Evolutionary conservation across 345 rosid genomes (phyloP).

Genomic region (Euphorbia pulcherrima): DNA sequence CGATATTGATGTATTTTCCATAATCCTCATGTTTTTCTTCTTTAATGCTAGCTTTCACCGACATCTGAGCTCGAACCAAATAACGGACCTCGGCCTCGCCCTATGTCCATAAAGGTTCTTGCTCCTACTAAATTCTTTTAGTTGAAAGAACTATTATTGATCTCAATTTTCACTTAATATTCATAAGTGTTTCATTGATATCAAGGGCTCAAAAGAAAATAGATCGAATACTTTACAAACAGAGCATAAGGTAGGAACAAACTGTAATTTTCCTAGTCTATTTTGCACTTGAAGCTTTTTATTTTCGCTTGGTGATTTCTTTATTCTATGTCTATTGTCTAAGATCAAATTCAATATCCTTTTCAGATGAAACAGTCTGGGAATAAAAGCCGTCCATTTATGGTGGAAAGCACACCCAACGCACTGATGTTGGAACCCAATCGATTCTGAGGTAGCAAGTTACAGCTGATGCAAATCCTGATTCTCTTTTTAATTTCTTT

Average conservation of each 20-base stretch:
- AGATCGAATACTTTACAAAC: conserved; percentile 52
- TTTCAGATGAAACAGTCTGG: conserved; percentile 29
- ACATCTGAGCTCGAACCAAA: conserved; percentile 50
- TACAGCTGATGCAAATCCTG: not conserved
- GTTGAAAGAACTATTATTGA: not conserved
- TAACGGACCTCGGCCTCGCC: conserved; percentile 38
- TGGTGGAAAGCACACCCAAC: conserved; percentile 38
- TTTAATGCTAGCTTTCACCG: conserved; percentile 55
- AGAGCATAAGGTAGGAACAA: conserved; percentile 52
- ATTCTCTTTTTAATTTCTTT: conserved; percentile 1
- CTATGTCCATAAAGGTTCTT: conserved; percentile 49
- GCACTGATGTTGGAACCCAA: conserved; percentile 39
- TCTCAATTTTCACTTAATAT: conserved; percentile 10
- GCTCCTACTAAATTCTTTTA: conserved; percentile 3
- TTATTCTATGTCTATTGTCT: not conserved
- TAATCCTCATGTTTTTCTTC: conserved; percentile 5
- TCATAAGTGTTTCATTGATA: conserved; percentile 34
- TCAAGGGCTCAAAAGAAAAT: conserved; percentile 89
- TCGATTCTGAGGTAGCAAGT: conserved; percentile 37
- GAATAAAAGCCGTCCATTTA: conserved; percentile 32
- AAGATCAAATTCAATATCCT: not conserved
- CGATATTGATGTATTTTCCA: not conserved
- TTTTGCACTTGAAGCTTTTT: not conserved
- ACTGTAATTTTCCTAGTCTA: not conserved
- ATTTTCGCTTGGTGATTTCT: not conserved